These are phyloP conservation scores for Solanum appendiculatum DNA, from an alignment of 257 asterid genomes.

Conservation along the genomic window DNA sequence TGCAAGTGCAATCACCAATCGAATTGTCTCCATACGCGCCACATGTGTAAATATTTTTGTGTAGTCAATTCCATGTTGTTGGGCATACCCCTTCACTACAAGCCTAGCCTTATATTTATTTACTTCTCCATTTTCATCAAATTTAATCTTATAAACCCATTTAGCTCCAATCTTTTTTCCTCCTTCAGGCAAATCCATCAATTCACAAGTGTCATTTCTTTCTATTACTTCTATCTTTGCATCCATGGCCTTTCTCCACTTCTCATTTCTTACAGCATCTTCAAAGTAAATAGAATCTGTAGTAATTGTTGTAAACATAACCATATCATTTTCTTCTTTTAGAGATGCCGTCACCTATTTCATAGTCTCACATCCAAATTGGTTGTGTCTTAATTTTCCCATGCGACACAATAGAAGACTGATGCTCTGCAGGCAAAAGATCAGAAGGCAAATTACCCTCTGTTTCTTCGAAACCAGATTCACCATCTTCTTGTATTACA, in stretches of 20 bases:
- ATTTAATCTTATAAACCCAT: background rate
- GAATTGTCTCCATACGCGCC: background rate
- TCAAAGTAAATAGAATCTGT: background rate
- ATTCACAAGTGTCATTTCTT: background rate
- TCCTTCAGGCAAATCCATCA: background rate
- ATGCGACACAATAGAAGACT: no score
- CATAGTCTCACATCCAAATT: background rate
- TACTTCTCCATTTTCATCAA: background rate
- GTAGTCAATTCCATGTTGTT: background rate
- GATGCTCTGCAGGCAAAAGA: no score
- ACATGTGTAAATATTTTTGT: background rate
- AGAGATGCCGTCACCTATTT: background rate
- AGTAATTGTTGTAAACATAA: no score
- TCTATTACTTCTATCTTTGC: background rate
- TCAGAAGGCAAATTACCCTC: no score
- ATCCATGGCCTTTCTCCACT: background rate
- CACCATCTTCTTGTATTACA: no score
- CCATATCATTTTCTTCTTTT: background rate
- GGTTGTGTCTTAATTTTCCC: background rate
- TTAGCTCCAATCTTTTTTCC: background rate
- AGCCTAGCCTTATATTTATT: background rate
- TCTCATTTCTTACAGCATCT: background rate
- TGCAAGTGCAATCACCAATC: background rate
- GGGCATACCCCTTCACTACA: background rate
- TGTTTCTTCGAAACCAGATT: no score